A percentile compares a stretch with the other conserved stretches of the same genome.
phyloP scores from a whole-genome alignment of 1,284 basidiomycete genomes.

The Rhodotorula sp. region DNA sequence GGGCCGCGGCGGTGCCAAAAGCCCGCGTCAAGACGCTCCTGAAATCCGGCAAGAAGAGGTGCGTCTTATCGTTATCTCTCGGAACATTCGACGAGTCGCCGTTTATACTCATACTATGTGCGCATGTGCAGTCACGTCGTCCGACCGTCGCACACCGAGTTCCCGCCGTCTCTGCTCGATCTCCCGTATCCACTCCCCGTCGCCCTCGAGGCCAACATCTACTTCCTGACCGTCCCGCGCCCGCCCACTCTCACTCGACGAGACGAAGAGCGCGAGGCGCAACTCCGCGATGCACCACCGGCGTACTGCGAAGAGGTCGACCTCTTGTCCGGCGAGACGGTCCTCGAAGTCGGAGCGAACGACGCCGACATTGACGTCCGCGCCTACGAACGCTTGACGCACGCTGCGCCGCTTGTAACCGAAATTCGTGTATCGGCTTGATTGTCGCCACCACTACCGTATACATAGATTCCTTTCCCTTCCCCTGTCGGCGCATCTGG shows the following conservation, averaged over 20 bases:
- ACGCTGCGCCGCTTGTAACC: not conserved
- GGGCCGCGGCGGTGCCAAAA: not conserved
- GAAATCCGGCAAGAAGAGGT: slow-evolving; percentile 12
- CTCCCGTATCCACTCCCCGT: slow-evolving; percentile 24
- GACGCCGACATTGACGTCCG: not conserved
- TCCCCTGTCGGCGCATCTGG: not conserved
- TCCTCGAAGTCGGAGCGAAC: slow-evolving; percentile 10
- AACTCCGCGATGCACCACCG: slow-evolving; percentile 13
- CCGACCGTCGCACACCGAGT: slow-evolving; percentile 10
- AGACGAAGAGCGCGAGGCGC: slow-evolving; percentile 13
- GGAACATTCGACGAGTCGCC: not conserved
- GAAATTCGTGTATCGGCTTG: not conserved
- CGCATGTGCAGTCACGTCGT: not conserved
- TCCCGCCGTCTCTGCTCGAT: slow-evolving; percentile 19
- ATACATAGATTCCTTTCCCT: not conserved
- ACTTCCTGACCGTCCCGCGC: slow-evolving; percentile 18
- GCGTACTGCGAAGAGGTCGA: slow-evolving; percentile 9
- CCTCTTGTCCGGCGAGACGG: slow-evolving; percentile 1
- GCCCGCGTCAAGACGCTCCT: slow-evolving; percentile 14
- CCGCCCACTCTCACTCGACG: slow-evolving; percentile 16
- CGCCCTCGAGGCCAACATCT: slow-evolving; percentile 20
- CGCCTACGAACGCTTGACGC: slow-evolving; percentile 8
- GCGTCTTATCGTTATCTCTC: not conserved
- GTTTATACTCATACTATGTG: not conserved
- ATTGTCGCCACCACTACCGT: not conserved